Evolutionary conservation across 2,329 filamentous ascomycete genomes (phyloP).

Genomic region (Neonectria sp.): DNA sequence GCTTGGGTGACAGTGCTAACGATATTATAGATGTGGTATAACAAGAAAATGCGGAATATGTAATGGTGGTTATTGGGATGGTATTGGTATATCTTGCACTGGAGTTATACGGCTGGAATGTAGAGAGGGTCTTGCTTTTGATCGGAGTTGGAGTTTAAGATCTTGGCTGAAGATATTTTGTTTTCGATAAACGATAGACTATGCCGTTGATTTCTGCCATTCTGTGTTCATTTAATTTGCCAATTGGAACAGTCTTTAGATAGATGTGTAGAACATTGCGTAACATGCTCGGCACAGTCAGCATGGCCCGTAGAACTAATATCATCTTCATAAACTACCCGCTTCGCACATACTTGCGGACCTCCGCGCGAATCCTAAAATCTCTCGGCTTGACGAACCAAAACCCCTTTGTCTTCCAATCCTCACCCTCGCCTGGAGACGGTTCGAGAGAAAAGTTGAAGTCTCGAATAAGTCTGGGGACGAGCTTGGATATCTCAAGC

Average conservation of each 20-base stretch:
- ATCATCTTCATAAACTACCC: neutral
- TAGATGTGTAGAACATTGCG: too few species aligned
- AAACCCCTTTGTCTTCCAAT: conserved; percentile 17
- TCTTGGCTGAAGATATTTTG: neutral
- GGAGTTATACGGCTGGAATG: neutral
- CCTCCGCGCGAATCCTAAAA: conserved; percentile 12
- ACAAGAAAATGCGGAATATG: conserved; percentile 6
- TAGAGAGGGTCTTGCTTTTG: neutral
- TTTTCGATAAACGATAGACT: neutral
- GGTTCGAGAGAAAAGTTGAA: conserved; percentile 37
- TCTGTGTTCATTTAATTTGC: too few species aligned
- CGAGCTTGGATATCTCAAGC: conserved; percentile 45
- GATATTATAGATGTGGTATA: conserved; percentile 14
- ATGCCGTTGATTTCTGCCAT: too few species aligned
- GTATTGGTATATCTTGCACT: neutral
- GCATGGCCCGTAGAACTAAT: neutral
- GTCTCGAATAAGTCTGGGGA: conserved; percentile 39
- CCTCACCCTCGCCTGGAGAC: neutral
- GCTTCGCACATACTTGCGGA: neutral
- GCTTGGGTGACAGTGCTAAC: neutral
- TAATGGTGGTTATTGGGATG: neutral
- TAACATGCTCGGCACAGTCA: neutral
- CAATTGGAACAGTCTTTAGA: too few species aligned
- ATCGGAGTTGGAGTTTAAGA: neutral
- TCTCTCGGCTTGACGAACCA: conserved; percentile 29